Evolutionary conservation across 805 yeast species (phyloP), one percentile per base, ranked within the genome.

Genomic region (Metschnikowia hibisci): DNA sequence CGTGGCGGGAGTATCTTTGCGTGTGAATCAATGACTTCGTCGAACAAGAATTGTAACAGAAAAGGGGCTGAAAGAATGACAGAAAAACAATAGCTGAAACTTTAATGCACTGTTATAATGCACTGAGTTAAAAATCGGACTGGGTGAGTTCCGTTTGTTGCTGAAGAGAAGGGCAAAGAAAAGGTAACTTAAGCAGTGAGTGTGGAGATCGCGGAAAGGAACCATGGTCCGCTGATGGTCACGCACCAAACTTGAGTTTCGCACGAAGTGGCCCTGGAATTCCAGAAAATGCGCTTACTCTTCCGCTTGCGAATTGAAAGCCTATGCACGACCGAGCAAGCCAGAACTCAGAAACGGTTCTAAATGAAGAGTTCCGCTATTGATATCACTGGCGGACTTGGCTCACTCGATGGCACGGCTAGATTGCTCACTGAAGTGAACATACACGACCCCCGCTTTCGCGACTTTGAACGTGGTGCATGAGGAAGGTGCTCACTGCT

Each of bases 171-270:
- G 27, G 18, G 31, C 28, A 23, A 26, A 40, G 37, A 41, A 44
- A 38, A 37, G 45, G 34, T 20, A 27, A 34, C 23, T 35, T 9
- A 31, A 29, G 26, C 32, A 11, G 15, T 27, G 40, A 40, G 28
- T 43, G 50, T 43, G 49, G 47, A 48, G 51, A 45, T 42, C 47
- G 50, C 47, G 47, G 39, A 36, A 43, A 34, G 43, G 41, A 41
- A 42, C 31, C 32, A 34, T 20, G 34, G 44, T 42, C 44, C 34
- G 46, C 14, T 43, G 39, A 36, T 35, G 54, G 54, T 50, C 52
- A 50, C 52, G 54, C 54, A 44, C 50, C 36, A 46, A 39, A 36
- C 33, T 41, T 44, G 54, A 31, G 50, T 47, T 32, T 36, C 41
- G 48, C 51, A 48, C 52, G 52, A 46, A 48, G 26, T 9, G 13